These are phyloP conservation scores for Deinandra increscens DNA, from an alignment of 129 eudicot genomes.

Conservation along the genomic window DNA sequence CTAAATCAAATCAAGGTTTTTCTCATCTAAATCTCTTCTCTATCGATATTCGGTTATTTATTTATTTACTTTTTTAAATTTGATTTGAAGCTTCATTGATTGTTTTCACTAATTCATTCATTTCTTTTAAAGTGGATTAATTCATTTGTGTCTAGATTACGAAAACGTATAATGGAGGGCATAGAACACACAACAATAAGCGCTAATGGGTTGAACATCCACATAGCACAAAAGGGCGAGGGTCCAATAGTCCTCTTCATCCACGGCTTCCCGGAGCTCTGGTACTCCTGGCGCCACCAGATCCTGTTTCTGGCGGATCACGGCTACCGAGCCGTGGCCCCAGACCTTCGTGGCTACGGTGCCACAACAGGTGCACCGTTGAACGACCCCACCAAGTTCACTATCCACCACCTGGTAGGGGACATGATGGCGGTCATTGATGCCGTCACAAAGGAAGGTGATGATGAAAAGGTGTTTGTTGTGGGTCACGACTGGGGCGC, in stretches of 20 bases:
- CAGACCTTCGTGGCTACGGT: conserved; percentile 49
- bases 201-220: conserved; percentile 37
- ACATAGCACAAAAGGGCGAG: conserved; percentile 33
- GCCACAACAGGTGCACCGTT: conserved; percentile 40
- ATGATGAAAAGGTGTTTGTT: conserved; percentile 38
- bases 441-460: conserved; percentile 15
- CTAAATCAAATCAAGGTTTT: neutral
- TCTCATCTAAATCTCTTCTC: neutral
- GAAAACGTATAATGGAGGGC: conserved; percentile 20
- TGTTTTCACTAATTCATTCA: no score
- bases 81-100: no score
- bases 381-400: conserved; percentile 30
- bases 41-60: no score
- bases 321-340: conserved; percentile 53
- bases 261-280: conserved; percentile 53
- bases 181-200: conserved; percentile 35
- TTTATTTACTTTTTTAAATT: no score
- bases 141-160: no score
- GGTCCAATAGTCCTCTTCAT: conserved; percentile 39
- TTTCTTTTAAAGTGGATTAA: no score
- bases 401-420: conserved; percentile 32
- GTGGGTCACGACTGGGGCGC: conserved; percentile 56
- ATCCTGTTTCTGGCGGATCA: conserved; percentile 33
- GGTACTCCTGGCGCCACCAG: conserved; percentile 62
- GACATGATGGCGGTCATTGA: conserved; percentile 38